phyloP scores from a whole-genome alignment of 2,329 filamentous ascomycete genomes.

The Pseudogymnoascus sp. region DNA sequence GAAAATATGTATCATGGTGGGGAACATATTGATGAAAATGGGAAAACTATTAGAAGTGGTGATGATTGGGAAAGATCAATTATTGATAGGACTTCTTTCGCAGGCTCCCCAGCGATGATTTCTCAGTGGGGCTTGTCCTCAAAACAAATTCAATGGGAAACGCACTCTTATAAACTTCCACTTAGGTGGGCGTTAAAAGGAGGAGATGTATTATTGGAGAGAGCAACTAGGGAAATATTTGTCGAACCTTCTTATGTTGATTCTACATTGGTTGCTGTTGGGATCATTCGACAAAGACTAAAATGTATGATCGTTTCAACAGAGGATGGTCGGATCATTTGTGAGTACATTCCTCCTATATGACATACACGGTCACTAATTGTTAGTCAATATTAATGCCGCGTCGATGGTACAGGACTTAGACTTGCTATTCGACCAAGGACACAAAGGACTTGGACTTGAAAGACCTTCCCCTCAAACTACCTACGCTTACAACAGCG shows the following conservation, averaged over 20 bases:
- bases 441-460: background rate
- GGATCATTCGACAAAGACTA: background rate
- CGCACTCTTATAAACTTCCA: background rate
- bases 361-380: background rate
- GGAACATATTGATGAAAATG: too few relatives aligned
- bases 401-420: background rate
- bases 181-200: background rate
- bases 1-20: background rate
- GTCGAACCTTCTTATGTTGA: background rate
- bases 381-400: background rate
- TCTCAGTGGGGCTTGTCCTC: background rate
- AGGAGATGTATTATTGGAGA: too few relatives aligned
- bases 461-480: background rate
- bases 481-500: background rate
- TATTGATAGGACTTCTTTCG: background rate
- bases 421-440: background rate
- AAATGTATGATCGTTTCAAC: background rate
- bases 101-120: background rate
- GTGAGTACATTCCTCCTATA: background rate
- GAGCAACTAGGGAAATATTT: too few relatives aligned
- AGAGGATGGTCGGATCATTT: background rate
- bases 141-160: background rate
- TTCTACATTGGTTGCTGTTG: background rate
- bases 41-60: too few relatives aligned
- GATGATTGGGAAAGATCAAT: background rate